These are phyloP conservation scores for Fraxinus cuspidata DNA, from an alignment of 257 asterid species.

Conservation along the genomic window DNA sequence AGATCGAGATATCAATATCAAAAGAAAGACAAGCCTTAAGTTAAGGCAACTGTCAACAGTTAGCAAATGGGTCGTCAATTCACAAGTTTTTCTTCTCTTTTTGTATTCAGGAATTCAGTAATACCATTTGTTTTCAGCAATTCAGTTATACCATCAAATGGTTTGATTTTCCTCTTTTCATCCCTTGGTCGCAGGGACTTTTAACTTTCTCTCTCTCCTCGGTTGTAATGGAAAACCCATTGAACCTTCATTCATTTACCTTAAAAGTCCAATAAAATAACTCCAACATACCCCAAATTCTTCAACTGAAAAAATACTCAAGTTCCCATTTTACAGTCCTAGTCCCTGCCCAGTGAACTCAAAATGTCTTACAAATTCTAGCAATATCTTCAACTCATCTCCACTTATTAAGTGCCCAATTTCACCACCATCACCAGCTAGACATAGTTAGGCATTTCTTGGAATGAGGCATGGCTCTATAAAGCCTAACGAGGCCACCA, in stretches of 20 bases:
- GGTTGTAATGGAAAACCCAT: slow-evolving; percentile 85
- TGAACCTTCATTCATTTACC: slow-evolving; percentile 52
- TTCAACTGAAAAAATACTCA: slow-evolving; percentile 74
- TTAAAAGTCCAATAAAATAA: slow-evolving; percentile 46
- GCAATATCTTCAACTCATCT: slow-evolving; percentile 77
- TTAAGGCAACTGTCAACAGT: too few species aligned
- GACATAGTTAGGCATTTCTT: slow-evolving; percentile 83
- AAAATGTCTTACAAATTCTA: slow-evolving; percentile 76
- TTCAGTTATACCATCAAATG: too few species aligned
- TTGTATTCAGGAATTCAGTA: too few species aligned
- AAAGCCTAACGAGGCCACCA: slow-evolving; percentile 83
- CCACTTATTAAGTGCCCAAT: slow-evolving; percentile 74
- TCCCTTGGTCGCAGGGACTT: background rate
- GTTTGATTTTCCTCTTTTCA: too few species aligned
- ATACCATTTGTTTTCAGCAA: too few species aligned
- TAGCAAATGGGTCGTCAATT: too few species aligned
- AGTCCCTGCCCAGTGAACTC: slow-evolving; percentile 50
- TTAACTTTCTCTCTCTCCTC: slow-evolving; percentile 2
- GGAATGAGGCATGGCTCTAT: slow-evolving; percentile 83
- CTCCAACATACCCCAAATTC: slow-evolving; percentile 38
- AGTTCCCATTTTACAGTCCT: slow-evolving; percentile 89
- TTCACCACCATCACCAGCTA: slow-evolving; percentile 95
- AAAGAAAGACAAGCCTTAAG: too few species aligned
- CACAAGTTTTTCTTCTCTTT: too few species aligned
- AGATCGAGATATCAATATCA: too few species aligned